Conservation (phyloP, 495 filamentous ascomycete species). For the Penicillium coffeae region DNA sequence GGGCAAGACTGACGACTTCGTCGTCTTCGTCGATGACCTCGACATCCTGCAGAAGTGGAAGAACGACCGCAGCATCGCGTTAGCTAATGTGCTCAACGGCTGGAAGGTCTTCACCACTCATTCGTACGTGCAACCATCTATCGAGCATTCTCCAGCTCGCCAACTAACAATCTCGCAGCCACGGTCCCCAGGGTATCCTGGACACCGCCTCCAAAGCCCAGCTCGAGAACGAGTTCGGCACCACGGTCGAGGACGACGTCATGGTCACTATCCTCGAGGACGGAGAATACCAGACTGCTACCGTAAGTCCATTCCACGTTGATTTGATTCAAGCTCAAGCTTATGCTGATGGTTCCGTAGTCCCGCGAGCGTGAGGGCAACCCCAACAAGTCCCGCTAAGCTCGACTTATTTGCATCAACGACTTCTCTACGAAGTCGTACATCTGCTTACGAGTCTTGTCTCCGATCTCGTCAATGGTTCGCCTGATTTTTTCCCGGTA, state of each 20-base stretch:
- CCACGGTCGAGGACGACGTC: slow-evolving; percentile 67
- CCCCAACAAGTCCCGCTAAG: slow-evolving; percentile 31
- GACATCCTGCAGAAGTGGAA: slow-evolving; percentile 76
- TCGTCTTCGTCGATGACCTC: slow-evolving; percentile 80
- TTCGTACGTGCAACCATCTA: slow-evolving; percentile 57
- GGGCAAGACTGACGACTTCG: slow-evolving; percentile 82
- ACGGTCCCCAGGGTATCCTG: slow-evolving; percentile 77
- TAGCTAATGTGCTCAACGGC: slow-evolving; percentile 79
- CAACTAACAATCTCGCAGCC: slow-evolving; percentile 46
- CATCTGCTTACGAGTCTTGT: background rate
- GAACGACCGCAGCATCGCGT: slow-evolving; percentile 69
- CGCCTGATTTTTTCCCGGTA: background rate
- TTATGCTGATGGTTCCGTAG: slow-evolving; percentile 22
- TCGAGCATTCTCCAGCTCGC: background rate
- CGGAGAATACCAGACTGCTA: slow-evolving; percentile 62
- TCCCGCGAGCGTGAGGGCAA: slow-evolving; percentile 29
- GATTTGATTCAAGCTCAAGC: background rate
- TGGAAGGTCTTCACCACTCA: slow-evolving; percentile 91
- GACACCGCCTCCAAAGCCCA: slow-evolving; percentile 68
- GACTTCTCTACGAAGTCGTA: background rate
- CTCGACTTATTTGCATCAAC: background rate
- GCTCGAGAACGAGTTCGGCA: slow-evolving; percentile 87
- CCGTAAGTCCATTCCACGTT: slow-evolving; percentile 48
- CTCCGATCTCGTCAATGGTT: background rate
- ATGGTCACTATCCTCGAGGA: slow-evolving; percentile 75